Conservation (phyloP, 139 green algal species). For the Gonium pectorale region DNA sequence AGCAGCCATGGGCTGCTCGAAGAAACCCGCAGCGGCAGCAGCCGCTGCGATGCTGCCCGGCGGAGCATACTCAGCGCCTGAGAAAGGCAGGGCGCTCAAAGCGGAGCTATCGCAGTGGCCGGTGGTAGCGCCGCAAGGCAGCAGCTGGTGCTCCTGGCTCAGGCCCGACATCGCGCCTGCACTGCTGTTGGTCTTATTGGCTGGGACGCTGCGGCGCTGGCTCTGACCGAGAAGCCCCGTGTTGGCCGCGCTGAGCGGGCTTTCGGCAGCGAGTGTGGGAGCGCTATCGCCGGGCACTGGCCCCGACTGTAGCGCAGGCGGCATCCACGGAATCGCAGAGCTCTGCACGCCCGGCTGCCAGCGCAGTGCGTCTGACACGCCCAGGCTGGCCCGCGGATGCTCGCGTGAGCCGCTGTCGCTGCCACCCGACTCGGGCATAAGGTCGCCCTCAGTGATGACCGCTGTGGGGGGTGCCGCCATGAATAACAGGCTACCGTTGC, state of each 20-base stretch:
- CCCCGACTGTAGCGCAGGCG: no score
- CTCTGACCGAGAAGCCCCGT: no score
- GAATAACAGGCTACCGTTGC: neutral
- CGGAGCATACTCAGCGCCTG: neutral
- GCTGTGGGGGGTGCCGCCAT: neutral
- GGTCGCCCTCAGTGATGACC: no score
- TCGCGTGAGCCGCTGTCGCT: constrained; percentile 1
- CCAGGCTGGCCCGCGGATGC: constrained; percentile 4
- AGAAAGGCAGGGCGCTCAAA: constrained; percentile 7
- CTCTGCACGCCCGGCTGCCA: neutral
- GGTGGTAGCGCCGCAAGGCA: no score
- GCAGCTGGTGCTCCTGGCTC: neutral
- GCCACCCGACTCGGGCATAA: neutral
- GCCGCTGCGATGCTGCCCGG: constrained; percentile 3
- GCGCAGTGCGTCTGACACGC: neutral
- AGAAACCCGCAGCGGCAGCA: neutral
- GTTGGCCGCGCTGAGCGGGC: no score
- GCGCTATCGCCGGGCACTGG: no score
- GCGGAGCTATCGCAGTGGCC: no score
- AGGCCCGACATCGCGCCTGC: neutral
- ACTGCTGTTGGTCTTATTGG: neutral
- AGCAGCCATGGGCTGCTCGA: neutral
- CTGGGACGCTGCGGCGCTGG: no score
- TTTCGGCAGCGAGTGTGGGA: no score
- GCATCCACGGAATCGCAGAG: constrained; percentile 6